Evolutionary conservation across 306 rosid species (phyloP).

Genomic region (Rosa rugosa): DNA sequence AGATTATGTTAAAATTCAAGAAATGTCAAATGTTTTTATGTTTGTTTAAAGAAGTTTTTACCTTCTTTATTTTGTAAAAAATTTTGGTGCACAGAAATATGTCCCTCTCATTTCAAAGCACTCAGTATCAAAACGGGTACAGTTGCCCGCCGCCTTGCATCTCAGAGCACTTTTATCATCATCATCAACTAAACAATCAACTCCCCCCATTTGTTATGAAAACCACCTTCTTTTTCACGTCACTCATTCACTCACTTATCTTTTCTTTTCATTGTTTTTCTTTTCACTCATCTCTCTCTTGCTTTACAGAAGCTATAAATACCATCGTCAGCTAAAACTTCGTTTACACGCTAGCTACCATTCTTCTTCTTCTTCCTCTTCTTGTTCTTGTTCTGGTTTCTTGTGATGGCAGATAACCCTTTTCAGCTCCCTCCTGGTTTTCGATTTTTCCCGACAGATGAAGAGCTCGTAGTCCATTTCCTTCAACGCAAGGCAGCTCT

Average conservation of each 20-base stretch:
- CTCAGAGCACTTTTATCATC: constrained; percentile 4
- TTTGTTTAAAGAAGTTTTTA: no score
- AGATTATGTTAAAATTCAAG: no score
- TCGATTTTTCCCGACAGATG: constrained; percentile 83
- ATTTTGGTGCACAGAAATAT: not conserved
- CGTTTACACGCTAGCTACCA: constrained; percentile 18
- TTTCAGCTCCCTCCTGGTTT: constrained; percentile 91
- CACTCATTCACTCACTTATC: constrained; percentile 23
- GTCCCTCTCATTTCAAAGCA: constrained; percentile 8
- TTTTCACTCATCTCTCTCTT: constrained; percentile 10
- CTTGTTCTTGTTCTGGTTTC: constrained; percentile 11
- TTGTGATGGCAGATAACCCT: constrained; percentile 51
- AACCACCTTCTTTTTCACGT: constrained; percentile 50
- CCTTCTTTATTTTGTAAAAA: not conserved
- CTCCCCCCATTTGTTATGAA: constrained; percentile 15
- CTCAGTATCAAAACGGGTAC: not conserved
- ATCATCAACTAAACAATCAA: constrained; percentile 21
- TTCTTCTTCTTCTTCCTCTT: constrained; percentile 5
- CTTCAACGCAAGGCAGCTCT: constrained; percentile 87
- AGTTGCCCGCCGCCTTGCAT: constrained; percentile 28
- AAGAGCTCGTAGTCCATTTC: constrained; percentile 90
- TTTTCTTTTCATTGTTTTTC: not conserved
- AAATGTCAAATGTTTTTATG: not conserved
- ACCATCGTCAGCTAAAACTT: constrained; percentile 27
- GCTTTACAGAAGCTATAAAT: constrained; percentile 43